phyloP scores from a whole-genome alignment of 495 filamentous ascomycete species.

The Aspergillus hancockii region DNA sequence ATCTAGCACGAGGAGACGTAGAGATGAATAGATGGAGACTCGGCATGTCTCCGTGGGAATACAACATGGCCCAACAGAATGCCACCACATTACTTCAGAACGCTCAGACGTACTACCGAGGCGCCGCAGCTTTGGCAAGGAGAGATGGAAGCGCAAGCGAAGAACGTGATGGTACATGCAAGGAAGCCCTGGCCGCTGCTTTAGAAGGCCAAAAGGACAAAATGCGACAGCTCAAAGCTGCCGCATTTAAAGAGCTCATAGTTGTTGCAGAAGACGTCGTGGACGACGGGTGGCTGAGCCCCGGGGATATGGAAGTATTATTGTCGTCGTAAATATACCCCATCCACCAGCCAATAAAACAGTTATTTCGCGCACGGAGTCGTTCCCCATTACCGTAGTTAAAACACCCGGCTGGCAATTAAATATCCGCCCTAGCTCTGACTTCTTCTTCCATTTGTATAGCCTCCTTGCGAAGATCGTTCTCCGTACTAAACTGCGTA shows the following conservation, averaged over 20 bases:
- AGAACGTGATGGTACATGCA: constrained; percentile 46
- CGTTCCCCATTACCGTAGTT: background rate
- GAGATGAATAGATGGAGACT: constrained; percentile 61
- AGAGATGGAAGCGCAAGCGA: constrained; percentile 44
- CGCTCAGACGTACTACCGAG: constrained; percentile 65
- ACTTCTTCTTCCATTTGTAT: constrained; percentile 46
- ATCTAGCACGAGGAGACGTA: constrained; percentile 61
- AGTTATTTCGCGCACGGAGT: background rate
- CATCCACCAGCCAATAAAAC: constrained; percentile 6
- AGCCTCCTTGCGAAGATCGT: constrained; percentile 44
- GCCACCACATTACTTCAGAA: constrained; percentile 56
- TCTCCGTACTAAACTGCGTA: constrained; percentile 39
- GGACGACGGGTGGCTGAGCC: constrained; percentile 49
- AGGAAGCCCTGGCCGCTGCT: constrained; percentile 48
- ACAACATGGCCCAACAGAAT: constrained; percentile 48
- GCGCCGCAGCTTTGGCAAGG: constrained; percentile 52
- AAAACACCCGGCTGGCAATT: background rate
- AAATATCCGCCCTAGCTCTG: constrained; percentile 29
- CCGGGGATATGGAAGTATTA: constrained; percentile 35
- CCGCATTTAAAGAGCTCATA: constrained; percentile 32
- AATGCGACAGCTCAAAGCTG: constrained; percentile 37
- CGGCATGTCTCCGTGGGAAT: constrained; percentile 47
- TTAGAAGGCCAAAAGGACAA: constrained; percentile 44
- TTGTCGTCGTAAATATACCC: constrained; percentile 35
- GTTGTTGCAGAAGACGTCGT: constrained; percentile 49